phyloP scores from a whole-genome alignment of 148 eudicot species.

The Persicaria tinctoria region DNA sequence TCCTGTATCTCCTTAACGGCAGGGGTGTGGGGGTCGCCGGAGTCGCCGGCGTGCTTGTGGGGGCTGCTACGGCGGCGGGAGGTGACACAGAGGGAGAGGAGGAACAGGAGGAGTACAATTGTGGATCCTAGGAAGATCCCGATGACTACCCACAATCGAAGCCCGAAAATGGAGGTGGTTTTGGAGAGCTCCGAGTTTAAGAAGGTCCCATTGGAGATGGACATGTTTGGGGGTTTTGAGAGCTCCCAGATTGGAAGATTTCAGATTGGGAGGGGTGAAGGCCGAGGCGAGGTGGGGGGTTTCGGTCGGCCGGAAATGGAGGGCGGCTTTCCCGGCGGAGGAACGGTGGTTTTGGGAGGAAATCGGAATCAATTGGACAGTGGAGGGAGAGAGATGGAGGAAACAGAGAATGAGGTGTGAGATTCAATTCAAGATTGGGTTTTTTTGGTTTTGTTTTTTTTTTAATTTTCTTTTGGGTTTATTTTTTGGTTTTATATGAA shows the following conservation, averaged over 20 bases:
- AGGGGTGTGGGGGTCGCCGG: slow-evolving; percentile 31
- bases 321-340: slow-evolving; percentile 6
- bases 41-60: slow-evolving; percentile 16
- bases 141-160: slow-evolving; percentile 81
- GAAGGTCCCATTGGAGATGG: slow-evolving; percentile 60
- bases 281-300: neutral
- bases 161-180: slow-evolving; percentile 86
- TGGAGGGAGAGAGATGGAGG: neutral
- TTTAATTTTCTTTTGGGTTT: neutral
- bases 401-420: neutral
- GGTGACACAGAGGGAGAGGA: slow-evolving; percentile 71
- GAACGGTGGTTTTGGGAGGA: neutral
- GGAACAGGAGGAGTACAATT: slow-evolving; percentile 79
- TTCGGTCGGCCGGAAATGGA: neutral
- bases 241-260: neutral
- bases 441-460: neutral
- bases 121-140: slow-evolving; percentile 86
- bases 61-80: slow-evolving; percentile 33
- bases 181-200: slow-evolving; percentile 78
- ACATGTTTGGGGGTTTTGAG: slow-evolving; percentile 30
- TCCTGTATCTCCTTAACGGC: slow-evolving; percentile 62
- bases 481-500: neutral
- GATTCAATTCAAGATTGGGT: neutral
- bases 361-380: neutral
- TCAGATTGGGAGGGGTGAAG: neutral